These are phyloP conservation scores for Pythium brachiatum DNA, from an alignment of 352 stramenopile genomes.

Conservation along the genomic window DNA sequence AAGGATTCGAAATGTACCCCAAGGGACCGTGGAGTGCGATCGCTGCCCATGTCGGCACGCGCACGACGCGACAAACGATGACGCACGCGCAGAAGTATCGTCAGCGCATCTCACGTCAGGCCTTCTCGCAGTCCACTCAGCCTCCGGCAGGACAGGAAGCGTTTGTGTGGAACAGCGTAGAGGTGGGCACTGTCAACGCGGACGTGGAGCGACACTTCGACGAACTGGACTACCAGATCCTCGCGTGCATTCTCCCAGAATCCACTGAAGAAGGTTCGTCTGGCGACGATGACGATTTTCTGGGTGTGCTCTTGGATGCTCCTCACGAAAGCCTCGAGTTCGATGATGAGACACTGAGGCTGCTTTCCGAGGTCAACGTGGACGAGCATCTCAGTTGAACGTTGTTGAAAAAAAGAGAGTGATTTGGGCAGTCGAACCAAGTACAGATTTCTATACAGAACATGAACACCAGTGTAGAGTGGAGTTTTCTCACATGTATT, in stretches of 20 bases:
- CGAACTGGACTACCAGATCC: constrained; percentile 12
- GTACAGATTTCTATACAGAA: too few species aligned
- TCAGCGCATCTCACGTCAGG: constrained; percentile 39
- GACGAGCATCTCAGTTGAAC: not conserved
- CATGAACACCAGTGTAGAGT: too few species aligned
- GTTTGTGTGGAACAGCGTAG: not conserved
- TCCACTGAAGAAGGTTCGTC: not conserved
- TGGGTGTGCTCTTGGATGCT: not conserved
- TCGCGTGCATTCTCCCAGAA: constrained; percentile 6
- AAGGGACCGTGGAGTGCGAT: constrained; percentile 47
- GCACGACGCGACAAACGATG: constrained; percentile 50
- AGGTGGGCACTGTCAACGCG: not conserved
- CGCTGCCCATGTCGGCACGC: constrained; percentile 40
- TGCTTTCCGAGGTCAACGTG: constrained; percentile 1
- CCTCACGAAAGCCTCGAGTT: not conserved
- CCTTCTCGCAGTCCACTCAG: not conserved
- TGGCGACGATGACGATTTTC: not conserved
- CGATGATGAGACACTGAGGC: not conserved
- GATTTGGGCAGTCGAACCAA: too few species aligned
- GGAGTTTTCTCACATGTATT: not conserved
- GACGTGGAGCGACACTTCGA: constrained; percentile 1
- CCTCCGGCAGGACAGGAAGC: not conserved
- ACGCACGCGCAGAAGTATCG: constrained; percentile 61
- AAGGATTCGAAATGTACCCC: constrained; percentile 46
- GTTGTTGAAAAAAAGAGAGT: too few species aligned